Evolutionary conservation across 2,329 filamentous ascomycete species (phyloP).

Genomic region (Arthroderma sp.): DNA sequence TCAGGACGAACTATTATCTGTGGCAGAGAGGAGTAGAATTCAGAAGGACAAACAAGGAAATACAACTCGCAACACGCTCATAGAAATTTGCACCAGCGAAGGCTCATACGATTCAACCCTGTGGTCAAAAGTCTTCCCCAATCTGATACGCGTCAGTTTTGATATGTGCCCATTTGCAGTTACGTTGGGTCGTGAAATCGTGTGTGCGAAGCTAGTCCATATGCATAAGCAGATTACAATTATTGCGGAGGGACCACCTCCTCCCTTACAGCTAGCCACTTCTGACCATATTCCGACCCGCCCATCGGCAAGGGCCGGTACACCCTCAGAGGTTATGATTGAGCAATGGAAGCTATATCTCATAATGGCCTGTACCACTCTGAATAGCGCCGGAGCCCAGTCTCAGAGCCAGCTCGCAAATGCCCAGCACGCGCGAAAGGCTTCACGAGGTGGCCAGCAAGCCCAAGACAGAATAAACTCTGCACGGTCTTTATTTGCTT

Average conservation of each 20-base stretch:
- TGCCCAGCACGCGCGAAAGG: slow-evolving; percentile 67
- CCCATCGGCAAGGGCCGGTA: slow-evolving; percentile 36
- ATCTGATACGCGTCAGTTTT: slow-evolving; percentile 78
- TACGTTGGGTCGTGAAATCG: slow-evolving; percentile 76
- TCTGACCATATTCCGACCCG: slow-evolving; percentile 26
- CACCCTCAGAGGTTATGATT: slow-evolving; percentile 64
- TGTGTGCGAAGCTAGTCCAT: slow-evolving; percentile 82
- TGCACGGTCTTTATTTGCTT: slow-evolving; percentile 78
- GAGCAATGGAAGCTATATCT: slow-evolving; percentile 98
- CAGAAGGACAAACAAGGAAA: slow-evolving; percentile 80
- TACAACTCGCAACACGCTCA: slow-evolving; percentile 70
- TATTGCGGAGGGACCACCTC: slow-evolving; percentile 52
- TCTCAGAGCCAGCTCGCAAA: slow-evolving; percentile 46
- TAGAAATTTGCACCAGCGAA: slow-evolving; percentile 91
- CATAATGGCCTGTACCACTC: slow-evolving; percentile 90
- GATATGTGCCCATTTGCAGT: slow-evolving; percentile 86
- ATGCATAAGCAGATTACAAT: slow-evolving; percentile 78
- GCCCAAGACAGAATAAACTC: slow-evolving; percentile 71
- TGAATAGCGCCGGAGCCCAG: slow-evolving; percentile 65
- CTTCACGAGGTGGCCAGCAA: slow-evolving; percentile 53
- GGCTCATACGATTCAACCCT: slow-evolving; percentile 86
- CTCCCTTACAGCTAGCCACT: slow-evolving; percentile 16
- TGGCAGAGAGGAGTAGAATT: slow-evolving; percentile 82
- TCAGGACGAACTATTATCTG: slow-evolving; percentile 68
- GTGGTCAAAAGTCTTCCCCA: slow-evolving; percentile 98